Conservation (phyloP, 768 basidiomycete species). For the Lyophyllum semitale region DNA sequence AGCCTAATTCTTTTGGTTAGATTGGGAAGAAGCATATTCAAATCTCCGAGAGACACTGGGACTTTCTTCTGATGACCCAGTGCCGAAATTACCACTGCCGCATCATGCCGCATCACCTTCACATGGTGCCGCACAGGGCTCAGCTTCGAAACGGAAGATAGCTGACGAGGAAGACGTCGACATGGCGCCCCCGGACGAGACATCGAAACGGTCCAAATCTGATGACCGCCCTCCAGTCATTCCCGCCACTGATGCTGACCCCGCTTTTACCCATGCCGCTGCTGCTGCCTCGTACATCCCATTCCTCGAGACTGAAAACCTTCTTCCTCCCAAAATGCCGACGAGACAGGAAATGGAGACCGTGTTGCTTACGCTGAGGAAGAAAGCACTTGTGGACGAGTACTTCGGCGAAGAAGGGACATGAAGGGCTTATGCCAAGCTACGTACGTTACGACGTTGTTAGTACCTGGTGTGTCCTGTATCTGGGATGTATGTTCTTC, state of each 20-base stretch:
- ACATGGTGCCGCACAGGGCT: not conserved
- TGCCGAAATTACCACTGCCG: constrained; percentile 53
- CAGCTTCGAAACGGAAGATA: constrained; percentile 55
- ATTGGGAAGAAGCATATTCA: constrained; percentile 64
- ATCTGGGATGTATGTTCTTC: too few species aligned
- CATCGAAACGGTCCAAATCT: constrained; percentile 32
- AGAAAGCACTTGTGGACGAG: constrained; percentile 82
- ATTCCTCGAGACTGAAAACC: constrained; percentile 71
- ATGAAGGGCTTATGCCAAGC: constrained; percentile 7
- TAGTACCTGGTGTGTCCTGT: constrained; percentile 9
- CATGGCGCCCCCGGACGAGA: constrained; percentile 35
- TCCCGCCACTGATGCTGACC: constrained; percentile 28
- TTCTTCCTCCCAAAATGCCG: constrained; percentile 77
- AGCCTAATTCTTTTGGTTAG: constrained; percentile 33
- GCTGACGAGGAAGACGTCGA: constrained; percentile 43
- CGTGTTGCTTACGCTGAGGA: constrained; percentile 73
- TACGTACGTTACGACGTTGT: constrained; percentile 5
- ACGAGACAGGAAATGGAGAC: constrained; percentile 77
- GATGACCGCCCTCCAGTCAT: constrained; percentile 19
- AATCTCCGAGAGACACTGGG: constrained; percentile 56
- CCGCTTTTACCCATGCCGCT: constrained; percentile 43
- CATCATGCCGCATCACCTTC: not conserved
- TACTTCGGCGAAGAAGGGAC: constrained; percentile 47
- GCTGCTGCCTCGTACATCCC: constrained; percentile 72
- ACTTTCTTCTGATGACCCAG: constrained; percentile 50